phyloP scores from a whole-genome alignment of 768 basidiomycete species.

The Lactarius hengduanensis region DNA sequence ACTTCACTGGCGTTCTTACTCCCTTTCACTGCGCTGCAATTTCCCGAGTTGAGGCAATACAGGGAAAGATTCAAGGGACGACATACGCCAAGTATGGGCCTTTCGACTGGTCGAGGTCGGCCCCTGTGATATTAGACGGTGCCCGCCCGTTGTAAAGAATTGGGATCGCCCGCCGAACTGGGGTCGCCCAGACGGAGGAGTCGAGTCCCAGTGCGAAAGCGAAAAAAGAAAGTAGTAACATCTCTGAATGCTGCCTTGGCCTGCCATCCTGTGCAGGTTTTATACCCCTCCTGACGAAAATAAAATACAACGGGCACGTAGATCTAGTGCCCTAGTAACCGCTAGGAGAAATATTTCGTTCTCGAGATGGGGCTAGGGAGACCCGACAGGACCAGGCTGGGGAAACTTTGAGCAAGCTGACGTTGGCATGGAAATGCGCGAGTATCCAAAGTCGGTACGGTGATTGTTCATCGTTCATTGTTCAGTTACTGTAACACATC shows the following conservation, averaged over 20 bases:
- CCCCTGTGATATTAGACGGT: conserved; percentile 42
- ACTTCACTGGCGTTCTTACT: conserved; percentile 51
- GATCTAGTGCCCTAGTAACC: neutral
- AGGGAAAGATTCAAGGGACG: neutral
- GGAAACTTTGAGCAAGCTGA: too few relatives aligned
- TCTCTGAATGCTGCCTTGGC: neutral
- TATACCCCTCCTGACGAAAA: neutral
- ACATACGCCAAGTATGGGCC: conserved; percentile 58
- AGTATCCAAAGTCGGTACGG: neutral
- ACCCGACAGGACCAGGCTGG: neutral
- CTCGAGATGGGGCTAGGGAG: neutral
- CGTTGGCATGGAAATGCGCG: conserved; percentile 8
- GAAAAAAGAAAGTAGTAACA: conserved; percentile 2
- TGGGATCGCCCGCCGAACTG: conserved; percentile 41
- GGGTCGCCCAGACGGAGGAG: conserved; percentile 31
- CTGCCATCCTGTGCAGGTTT: neutral
- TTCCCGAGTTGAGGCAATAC: neutral
- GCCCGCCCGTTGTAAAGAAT: conserved; percentile 45
- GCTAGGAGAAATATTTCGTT: neutral
- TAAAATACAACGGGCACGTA: neutral
- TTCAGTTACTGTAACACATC: too few relatives aligned
- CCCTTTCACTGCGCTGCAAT: conserved; percentile 54
- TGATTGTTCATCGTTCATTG: too few relatives aligned
- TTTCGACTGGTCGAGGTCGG: conserved; percentile 45
- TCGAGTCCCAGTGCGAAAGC: neutral